Percentiles rank a stretch among this genome's conserved stretches.
Conservation (phyloP, 2,329 filamentous ascomycete species). For the Clarireedia homoeocarpa region DNA sequence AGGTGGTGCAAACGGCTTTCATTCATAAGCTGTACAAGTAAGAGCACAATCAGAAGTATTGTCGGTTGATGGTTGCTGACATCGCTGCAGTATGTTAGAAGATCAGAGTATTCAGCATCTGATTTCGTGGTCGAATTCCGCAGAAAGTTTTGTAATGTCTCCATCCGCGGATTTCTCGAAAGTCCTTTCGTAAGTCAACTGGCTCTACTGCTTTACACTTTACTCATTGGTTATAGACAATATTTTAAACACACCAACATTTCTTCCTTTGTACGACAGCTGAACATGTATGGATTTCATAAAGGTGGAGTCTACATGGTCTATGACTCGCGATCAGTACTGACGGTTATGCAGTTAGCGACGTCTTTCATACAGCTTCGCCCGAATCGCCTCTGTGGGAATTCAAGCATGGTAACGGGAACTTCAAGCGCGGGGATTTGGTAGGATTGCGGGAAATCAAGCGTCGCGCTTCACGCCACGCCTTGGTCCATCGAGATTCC, state of each 20-base stretch:
- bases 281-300: slow-evolving; percentile 99
- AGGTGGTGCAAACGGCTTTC: slow-evolving; percentile 96
- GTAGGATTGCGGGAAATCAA: slow-evolving; percentile 92
- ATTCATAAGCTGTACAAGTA: slow-evolving; percentile 99
- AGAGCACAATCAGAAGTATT: slow-evolving; percentile 28
- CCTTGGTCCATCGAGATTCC: slow-evolving; percentile 84
- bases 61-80: slow-evolving; percentile 12
- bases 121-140: slow-evolving; percentile 90
- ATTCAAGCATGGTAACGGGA: slow-evolving; percentile 96
- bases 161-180: slow-evolving; percentile 96
- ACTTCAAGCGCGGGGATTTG: slow-evolving; percentile 91
- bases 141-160: slow-evolving; percentile 98
- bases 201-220: not conserved
- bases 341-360: slow-evolving; percentile 62
- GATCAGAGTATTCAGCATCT: slow-evolving; percentile 88
- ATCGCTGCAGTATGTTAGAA: slow-evolving; percentile 74
- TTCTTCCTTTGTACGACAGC: slow-evolving; percentile 91
- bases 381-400: slow-evolving; percentile 95
- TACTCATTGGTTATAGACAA: slow-evolving; percentile 50
- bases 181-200: slow-evolving; percentile 74
- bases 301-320: slow-evolving; percentile 58
- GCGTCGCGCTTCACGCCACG: slow-evolving; percentile 84
- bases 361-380: slow-evolving; percentile 92
- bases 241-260: slow-evolving; percentile 99
- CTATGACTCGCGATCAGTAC: slow-evolving; percentile 14